Conservation (phyloP, 129 eudicot species). For the Ambrosia trifida region DNA sequence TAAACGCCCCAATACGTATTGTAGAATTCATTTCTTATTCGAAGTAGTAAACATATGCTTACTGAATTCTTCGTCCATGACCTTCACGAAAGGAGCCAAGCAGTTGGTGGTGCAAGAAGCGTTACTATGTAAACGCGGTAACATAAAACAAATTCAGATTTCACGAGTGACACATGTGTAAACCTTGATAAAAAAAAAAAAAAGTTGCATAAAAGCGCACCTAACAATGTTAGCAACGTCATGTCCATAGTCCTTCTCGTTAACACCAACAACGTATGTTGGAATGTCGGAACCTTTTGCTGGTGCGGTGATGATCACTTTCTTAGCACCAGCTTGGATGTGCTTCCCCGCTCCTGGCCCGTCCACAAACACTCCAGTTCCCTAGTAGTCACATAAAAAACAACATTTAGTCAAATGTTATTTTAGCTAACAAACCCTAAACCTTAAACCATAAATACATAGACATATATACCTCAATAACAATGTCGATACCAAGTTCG, state of each 20-base stretch:
- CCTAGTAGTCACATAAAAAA: slow-evolving; percentile 42
- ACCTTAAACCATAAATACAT: background rate
- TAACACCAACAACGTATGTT: slow-evolving; percentile 93
- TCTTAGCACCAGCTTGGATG: slow-evolving; percentile 97
- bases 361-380: slow-evolving; percentile 96
- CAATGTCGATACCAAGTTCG: slow-evolving; percentile 86
- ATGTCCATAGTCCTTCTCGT: slow-evolving; percentile 63
- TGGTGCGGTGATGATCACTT: slow-evolving; percentile 94
- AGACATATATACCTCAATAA: slow-evolving; percentile 65
- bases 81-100: slow-evolving; percentile 96
- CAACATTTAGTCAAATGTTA: background rate
- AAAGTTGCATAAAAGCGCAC: slow-evolving; percentile 31
- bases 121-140: slow-evolving; percentile 54
- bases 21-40: background rate
- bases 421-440: background rate
- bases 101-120: slow-evolving; percentile 99
- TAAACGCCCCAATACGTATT: too few relatives aligned
- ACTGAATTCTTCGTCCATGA: slow-evolving; percentile 91
- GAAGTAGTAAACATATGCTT: slow-evolving; percentile 11
- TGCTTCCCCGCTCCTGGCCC: slow-evolving; percentile 99
- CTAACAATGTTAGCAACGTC: slow-evolving; percentile 77
- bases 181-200: background rate
- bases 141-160: background rate
- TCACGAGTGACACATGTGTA: background rate
- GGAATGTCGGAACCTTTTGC: slow-evolving; percentile 98